Percentiles rank a stretch among this genome's conserved stretches.
Evolutionary conservation across 2,329 filamentous ascomycete genomes (phyloP).

Genomic region (Talaromyces sp.): DNA sequence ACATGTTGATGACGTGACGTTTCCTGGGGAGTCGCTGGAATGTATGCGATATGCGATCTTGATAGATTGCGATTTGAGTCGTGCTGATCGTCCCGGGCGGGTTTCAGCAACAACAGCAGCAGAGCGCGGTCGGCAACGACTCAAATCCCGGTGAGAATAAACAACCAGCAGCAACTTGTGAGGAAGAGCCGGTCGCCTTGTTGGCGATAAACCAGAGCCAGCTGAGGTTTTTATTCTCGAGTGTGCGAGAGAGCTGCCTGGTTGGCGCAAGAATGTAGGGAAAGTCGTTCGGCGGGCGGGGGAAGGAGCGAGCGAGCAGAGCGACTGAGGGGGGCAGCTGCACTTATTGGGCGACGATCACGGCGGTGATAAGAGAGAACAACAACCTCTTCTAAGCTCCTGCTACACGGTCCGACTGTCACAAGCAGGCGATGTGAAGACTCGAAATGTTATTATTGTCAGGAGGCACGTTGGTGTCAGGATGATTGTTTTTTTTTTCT

Average conservation of each 20-base stretch:
- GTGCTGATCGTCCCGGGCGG: neutral
- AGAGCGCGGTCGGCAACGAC: neutral
- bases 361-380: neutral
- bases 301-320: neutral
- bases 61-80: neutral
- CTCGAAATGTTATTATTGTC: neutral
- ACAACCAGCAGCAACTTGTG: neutral
- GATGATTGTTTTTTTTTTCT: neutral
- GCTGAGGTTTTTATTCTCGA: neutral
- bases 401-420: neutral
- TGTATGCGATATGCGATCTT: neutral
- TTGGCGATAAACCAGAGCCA: slow-evolving; percentile 3
- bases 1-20: slow-evolving; percentile 26
- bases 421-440: neutral
- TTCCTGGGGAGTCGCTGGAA: slow-evolving; percentile 9
- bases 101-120: neutral
- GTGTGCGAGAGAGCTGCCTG: neutral
- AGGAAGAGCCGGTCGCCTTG: neutral
- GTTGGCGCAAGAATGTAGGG: neutral
- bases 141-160: neutral
- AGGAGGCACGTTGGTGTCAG: neutral
- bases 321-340: neutral
- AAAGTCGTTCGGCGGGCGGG: neutral
- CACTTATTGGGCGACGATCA: neutral
- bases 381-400: neutral